A percentile compares a stretch with the other conserved stretches of the same genome.
Conservation (phyloP, 2,329 filamentous ascomycete species). For the Camillea tinctor region DNA sequence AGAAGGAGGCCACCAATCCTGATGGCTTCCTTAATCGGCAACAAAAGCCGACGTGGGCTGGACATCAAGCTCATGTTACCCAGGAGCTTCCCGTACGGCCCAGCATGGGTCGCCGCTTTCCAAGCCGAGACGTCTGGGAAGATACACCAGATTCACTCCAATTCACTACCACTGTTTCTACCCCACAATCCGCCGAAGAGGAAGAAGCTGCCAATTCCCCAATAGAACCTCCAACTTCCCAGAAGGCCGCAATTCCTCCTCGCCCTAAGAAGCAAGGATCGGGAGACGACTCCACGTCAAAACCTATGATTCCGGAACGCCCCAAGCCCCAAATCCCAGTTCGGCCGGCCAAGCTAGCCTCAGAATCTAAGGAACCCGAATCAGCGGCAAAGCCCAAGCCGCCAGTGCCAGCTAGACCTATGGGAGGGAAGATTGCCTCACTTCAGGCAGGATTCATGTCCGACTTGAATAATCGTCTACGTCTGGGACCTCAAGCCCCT, state of each 20-base stretch:
- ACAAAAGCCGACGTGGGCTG: constrained; percentile 48
- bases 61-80: constrained; percentile 48
- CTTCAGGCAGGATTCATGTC: constrained; percentile 90
- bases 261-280: constrained; percentile 44
- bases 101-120: constrained; percentile 69
- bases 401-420: constrained; percentile 73
- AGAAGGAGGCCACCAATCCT: constrained; percentile 48
- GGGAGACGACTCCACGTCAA: constrained; percentile 34
- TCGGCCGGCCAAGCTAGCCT: constrained; percentile 41
- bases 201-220: constrained; percentile 42
- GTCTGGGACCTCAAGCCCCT: constrained; percentile 76
- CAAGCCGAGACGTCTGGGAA: constrained; percentile 92
- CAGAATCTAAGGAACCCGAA: constrained; percentile 41
- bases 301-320: constrained; percentile 50
- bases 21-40: constrained; percentile 55
- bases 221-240: constrained; percentile 34
- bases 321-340: constrained; percentile 61
- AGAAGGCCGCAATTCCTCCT: constrained; percentile 61
- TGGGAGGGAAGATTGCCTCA: constrained; percentile 83
- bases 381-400: constrained; percentile 72
- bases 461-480: constrained; percentile 85
- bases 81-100: constrained; percentile 50
- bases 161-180: constrained; percentile 71
- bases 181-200: constrained; percentile 44
- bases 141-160: constrained; percentile 82